These are phyloP conservation scores for Hymenoscyphus fructigenus DNA, from an alignment of 2,329 filamentous ascomycete genomes.

Conservation along the genomic window DNA sequence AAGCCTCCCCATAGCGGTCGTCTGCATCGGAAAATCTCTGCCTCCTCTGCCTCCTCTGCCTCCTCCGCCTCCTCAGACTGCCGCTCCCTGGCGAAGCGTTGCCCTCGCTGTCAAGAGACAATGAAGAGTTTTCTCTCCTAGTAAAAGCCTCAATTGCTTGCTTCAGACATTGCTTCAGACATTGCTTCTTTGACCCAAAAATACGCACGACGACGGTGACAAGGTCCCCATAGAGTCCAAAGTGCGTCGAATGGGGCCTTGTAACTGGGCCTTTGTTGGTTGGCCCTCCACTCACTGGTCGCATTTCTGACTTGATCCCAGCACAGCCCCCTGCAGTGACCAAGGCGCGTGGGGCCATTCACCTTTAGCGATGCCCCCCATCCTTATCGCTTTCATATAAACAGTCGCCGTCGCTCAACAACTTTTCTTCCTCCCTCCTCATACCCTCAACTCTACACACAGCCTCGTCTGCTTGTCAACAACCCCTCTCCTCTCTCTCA, in stretches of 20 bases:
- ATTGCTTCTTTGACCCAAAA: conserved; percentile 2
- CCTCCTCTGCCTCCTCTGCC: neutral
- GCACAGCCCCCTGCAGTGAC: neutral
- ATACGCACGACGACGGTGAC: neutral
- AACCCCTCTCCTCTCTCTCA: conserved; percentile 1
- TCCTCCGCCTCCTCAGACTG: neutral
- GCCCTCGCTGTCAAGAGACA: neutral
- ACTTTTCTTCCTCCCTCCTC: neutral
- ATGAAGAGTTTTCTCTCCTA: neutral
- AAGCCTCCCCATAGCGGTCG: neutral
- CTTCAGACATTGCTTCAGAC: neutral
- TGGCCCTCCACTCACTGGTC: neutral
- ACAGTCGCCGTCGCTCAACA: conserved; percentile 7
- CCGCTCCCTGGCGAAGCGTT: neutral
- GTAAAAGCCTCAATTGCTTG: conserved; percentile 6
- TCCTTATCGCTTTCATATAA: conserved; percentile 14
- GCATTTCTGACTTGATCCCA: neutral
- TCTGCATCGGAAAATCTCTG: conserved; percentile 8
- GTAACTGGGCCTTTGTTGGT: neutral
- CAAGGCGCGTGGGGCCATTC: conserved; percentile 1
- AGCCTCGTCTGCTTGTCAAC: conserved; percentile 15
- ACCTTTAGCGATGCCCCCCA: neutral
- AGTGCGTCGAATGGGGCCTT: neutral
- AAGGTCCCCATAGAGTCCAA: neutral
- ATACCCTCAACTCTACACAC: conserved; percentile 2